These are phyloP conservation scores for Fimicolochytrium jonesii DNA, from an alignment of 192 early-diverging fungal genomes.

Conservation along the genomic window DNA sequence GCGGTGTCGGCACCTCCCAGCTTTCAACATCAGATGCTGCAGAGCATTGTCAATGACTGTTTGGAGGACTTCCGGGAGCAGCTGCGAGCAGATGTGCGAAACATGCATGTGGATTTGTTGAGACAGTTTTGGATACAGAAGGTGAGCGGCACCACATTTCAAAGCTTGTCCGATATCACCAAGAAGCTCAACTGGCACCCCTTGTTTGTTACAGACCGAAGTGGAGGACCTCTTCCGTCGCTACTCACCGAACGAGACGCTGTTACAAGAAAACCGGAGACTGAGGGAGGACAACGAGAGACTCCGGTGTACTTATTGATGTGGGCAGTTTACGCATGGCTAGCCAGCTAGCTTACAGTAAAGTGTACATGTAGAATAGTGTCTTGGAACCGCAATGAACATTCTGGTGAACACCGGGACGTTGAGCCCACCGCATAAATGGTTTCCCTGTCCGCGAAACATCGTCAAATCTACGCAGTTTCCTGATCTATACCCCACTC, in stretches of 20 bases:
- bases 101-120: constrained; percentile 68
- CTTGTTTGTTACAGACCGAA: constrained; percentile 37
- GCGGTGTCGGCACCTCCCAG: background rate
- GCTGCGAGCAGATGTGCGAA: constrained; percentile 58
- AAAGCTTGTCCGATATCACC: too few relatives aligned
- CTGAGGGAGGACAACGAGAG: constrained; percentile 58
- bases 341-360: too few relatives aligned
- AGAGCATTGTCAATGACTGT: constrained; percentile 57
- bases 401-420: too few relatives aligned
- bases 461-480: too few relatives aligned
- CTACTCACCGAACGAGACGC: constrained; percentile 42
- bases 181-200: too few relatives aligned
- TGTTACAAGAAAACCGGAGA: constrained; percentile 51
- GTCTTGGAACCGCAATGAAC: too few relatives aligned
- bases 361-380: too few relatives aligned
- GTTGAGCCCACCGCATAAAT: too few relatives aligned
- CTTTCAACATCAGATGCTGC: constrained; percentile 41
- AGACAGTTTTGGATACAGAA: constrained; percentile 67
- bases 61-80: constrained; percentile 52
- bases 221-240: constrained; percentile 50
- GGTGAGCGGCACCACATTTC: background rate
- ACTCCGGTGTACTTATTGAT: constrained; percentile 30
- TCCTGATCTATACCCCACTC: too few relatives aligned
- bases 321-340: too few relatives aligned
- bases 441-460: too few relatives aligned